phyloP scores from a whole-genome alignment of 2,329 filamentous ascomycete genomes.

The Pseudogymnoascus sp. region DNA sequence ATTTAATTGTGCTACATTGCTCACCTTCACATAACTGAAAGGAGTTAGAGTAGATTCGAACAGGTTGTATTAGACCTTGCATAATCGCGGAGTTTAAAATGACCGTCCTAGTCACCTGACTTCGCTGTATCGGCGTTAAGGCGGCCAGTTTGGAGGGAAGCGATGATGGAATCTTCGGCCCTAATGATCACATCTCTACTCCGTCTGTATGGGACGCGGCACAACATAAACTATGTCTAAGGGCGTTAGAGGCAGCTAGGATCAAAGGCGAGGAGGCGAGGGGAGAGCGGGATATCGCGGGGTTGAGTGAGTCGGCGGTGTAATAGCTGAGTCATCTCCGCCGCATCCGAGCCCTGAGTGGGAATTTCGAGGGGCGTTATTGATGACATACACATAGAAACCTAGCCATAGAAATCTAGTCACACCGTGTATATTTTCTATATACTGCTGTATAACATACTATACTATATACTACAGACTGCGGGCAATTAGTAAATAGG shows the following conservation, averaged over 20 bases:
- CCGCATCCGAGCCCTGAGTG: neutral
- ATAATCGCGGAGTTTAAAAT: neutral
- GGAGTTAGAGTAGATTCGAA: neutral
- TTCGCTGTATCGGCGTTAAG: neutral
- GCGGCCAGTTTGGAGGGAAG: neutral
- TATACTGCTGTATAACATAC: neutral
- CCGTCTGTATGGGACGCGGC: neutral
- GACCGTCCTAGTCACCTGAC: neutral
- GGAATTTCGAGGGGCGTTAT: too few species aligned
- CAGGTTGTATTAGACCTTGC: neutral
- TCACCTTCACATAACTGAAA: neutral
- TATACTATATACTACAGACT: neutral
- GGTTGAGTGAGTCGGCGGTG: neutral
- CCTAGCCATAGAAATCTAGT: neutral
- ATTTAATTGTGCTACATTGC: neutral
- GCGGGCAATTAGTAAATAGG: neutral
- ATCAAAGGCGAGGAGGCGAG: neutral
- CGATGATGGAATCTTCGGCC: neutral
- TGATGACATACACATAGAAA: neutral
- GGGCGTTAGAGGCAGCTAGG: neutral
- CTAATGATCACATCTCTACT: neutral
- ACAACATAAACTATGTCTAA: neutral
- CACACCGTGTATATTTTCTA: neutral
- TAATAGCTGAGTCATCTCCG: conserved; percentile 3
- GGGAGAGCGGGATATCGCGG: neutral